Evolutionary conservation across 2,329 filamentous ascomycete genomes (phyloP).

Genomic region (Monascus ruber): DNA sequence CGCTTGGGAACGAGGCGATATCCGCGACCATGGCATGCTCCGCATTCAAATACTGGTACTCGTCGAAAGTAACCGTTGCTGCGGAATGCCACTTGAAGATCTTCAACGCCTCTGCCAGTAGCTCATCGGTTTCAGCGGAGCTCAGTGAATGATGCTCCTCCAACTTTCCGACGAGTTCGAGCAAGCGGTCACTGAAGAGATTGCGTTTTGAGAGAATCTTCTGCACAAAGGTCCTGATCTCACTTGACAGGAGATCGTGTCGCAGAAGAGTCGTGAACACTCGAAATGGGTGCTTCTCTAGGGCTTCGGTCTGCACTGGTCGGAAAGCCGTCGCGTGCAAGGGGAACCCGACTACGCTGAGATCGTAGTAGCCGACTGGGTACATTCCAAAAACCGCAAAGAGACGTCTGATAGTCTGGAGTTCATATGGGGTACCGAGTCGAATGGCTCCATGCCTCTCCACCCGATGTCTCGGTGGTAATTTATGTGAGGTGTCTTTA

Average conservation of each 20-base stretch:
- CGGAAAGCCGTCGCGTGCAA: constrained; percentile 45
- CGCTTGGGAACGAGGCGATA: constrained; percentile 31
- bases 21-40: constrained; percentile 41
- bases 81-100: constrained; percentile 39
- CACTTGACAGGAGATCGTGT: constrained; percentile 29
- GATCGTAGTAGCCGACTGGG: constrained; percentile 43
- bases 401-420: constrained; percentile 33
- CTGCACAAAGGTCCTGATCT: constrained; percentile 21
- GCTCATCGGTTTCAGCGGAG: constrained; percentile 19
- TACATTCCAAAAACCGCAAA: constrained; percentile 39
- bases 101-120: constrained; percentile 35
- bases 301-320: constrained; percentile 22
- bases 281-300: constrained; percentile 36
- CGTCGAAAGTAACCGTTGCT: constrained; percentile 28
- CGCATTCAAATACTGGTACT: constrained; percentile 32
- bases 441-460: constrained; percentile 40
- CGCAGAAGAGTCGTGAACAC: constrained; percentile 34
- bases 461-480: constrained; percentile 16
- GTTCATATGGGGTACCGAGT: constrained; percentile 35
- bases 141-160: constrained; percentile 22
- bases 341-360: constrained; percentile 36
- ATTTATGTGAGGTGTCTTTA: constrained; percentile 9
- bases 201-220: constrained; percentile 25
- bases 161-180: constrained; percentile 25
- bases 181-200: constrained; percentile 32